These are phyloP conservation scores for Cyclocybe aegerita DNA, from an alignment of 768 basidiomycete species.

Conservation along the genomic window DNA sequence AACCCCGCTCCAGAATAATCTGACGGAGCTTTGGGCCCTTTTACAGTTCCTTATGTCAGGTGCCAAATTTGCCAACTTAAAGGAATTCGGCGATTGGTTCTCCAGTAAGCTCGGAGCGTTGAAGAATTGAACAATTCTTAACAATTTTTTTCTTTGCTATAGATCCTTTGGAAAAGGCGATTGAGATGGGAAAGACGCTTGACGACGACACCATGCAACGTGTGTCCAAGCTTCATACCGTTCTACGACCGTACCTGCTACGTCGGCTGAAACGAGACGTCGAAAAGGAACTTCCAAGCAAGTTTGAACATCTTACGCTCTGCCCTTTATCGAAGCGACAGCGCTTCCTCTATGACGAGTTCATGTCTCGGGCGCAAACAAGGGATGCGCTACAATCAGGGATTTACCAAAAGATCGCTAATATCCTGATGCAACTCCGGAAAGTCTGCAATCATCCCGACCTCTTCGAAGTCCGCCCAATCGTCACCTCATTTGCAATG, in stretches of 20 bases:
- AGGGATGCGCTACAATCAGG: constrained; percentile 81
- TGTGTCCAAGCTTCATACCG: constrained; percentile 85
- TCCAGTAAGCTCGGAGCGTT: constrained; percentile 62
- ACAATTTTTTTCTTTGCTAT: constrained; percentile 2
- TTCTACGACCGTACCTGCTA: constrained; percentile 93
- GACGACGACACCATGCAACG: constrained; percentile 86
- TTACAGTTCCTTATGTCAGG: constrained; percentile 94
- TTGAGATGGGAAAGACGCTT: constrained; percentile 75
- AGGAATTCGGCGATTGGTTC: constrained; percentile 96
- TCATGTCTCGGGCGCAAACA: constrained; percentile 88
- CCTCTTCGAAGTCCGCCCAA: constrained; percentile 86
- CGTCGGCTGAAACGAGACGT: constrained; percentile 98
- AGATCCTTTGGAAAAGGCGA: constrained; percentile 94
- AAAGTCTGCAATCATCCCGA: constrained; percentile 97
- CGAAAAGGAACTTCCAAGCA: constrained; percentile 92
- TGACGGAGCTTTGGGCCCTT: constrained; percentile 94
- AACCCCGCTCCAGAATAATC: constrained; percentile 94
- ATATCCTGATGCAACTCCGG: constrained; percentile 96
- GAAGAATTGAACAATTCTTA: not conserved
- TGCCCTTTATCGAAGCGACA: constrained; percentile 90
- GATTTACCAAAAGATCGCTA: constrained; percentile 85
- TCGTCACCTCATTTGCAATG: constrained; percentile 76
- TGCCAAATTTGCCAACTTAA: constrained; percentile 84
- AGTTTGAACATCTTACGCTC: constrained; percentile 87
- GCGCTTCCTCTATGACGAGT: constrained; percentile 94